Base-by-base conservation (phyloP, 805 yeast genomes). In the Hanseniaspora hatyaiensis region DNA sequence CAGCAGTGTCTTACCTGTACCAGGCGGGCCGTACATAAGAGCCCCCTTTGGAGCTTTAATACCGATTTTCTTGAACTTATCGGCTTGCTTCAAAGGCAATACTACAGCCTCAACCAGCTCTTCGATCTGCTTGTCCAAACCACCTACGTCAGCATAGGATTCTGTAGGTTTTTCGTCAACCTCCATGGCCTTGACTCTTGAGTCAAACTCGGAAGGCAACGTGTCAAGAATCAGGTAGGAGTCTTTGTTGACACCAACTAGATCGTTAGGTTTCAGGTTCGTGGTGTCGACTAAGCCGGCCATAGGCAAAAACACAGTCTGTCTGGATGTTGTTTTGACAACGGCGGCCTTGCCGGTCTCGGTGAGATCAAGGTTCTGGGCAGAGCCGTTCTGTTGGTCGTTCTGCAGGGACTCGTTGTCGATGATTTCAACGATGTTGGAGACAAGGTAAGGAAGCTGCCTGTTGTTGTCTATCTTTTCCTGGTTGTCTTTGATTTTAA, bases 21-120 rank as follows among this genome's bases (percentile, higher is more conserved):
- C 99, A 47, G 99, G 99, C 8, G 99, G 97, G 31, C 99, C 99
- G 63, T 92, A 92, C 88, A 92, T 86, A 47, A 92, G 72, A 3
- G 96, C 97, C 64, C 98, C 98, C 65, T 92, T 92, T 51, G 98
- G 98, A 13, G 98, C 94, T 63, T 84, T 89, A 61, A 92, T 88
- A 49, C 99, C 99, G 66, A 92, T 71, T 51, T 78, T 78, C 61
- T 84, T 84, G 70, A 92, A 89, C 67, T 92, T 89, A 49, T 92
- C 98, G 20, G 95, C 94, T 64, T 92, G 96, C 65, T 88, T 89
- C 95, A 92, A 87, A 29, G 99, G 99, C 52, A 92, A 72, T 22
- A 92, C 99, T 42, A 92, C 95, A 1, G 97, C 99, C 69, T 92
- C 99, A 49, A 89, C 95, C 52, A 92, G 73, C 65, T 92, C 99